Evolutionary conservation across 305 asterid genomes (phyloP), one percentile per base, ranked within the genome.

Genomic region (Fraxinus latifolia): DNA sequence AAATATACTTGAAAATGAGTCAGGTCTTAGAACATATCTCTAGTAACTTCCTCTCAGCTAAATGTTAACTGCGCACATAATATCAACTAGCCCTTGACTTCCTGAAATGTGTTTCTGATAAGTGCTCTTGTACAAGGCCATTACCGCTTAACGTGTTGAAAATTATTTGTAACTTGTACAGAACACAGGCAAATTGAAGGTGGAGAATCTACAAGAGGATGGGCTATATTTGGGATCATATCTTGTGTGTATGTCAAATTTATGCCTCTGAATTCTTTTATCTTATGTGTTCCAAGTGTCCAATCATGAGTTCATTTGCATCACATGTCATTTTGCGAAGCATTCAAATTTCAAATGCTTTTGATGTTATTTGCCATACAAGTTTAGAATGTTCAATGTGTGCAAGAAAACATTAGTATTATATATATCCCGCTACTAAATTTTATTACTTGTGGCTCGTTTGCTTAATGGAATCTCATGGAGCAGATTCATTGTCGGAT

Each of bases 221-320:
- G 99, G 99, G 95, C 96, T 77, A 87, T 89, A 84, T 94, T 95
- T 83, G 99, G 97, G 80, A 90, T 95, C 82, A 3, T 94, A 74
- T 91, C 97, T 68, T 95, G 97, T 94, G 78, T 91, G 99, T 94
- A 95, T 47, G 96, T 81, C 78, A 65, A 70, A 44, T 55, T 33
- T 55, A 76, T 79, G 71, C 47, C 72, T 74, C 81, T 70, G 8
- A 62, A 68, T 44, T 71, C 81, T 23, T 81, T 67, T 72, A 7
- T 67, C 11, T 79, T 68, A 0, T 7, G 37, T 31, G 29, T n/a
- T 80, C 31, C 23, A 34, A 25, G 73, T 65, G 39, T 80, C 27
- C 37, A 68, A 34, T 6, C 76, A 36, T 75, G 50, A 36, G 27
- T 47, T 60, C 77, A 21, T 80, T 21, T 76, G 80, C 65, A 58